Evolutionary conservation across 2,329 filamentous ascomycete species (phyloP).

Genomic region (Fusarium ambrosium): DNA sequence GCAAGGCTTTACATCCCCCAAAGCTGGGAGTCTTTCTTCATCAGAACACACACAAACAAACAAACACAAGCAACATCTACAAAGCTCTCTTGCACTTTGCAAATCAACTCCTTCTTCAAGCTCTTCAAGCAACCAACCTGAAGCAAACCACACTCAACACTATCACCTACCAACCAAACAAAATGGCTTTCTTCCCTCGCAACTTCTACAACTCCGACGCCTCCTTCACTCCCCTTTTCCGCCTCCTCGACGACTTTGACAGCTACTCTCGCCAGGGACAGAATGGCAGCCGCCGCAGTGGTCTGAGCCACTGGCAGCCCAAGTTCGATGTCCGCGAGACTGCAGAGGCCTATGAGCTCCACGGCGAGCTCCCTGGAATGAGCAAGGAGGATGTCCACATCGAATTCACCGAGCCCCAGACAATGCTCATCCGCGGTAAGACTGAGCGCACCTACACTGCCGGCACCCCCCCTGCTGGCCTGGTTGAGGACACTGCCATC

Average conservation of each 20-base stretch:
- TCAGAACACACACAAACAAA: constrained; percentile 47
- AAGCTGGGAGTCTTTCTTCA: constrained; percentile 39
- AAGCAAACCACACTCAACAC: constrained; percentile 43
- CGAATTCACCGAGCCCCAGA: constrained; percentile 84
- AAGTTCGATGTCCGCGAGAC: constrained; percentile 85
- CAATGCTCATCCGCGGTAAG: constrained; percentile 77
- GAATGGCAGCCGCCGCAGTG: constrained; percentile 39
- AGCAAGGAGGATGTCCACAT: constrained; percentile 80
- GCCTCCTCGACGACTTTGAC: constrained; percentile 74
- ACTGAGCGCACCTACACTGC: constrained; percentile 74
- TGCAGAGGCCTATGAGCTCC: constrained; percentile 77
- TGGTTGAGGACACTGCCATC: constrained; percentile 59
- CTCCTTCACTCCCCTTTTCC: constrained; percentile 73
- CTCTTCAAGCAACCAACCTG: constrained; percentile 44
- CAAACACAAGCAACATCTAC: constrained; percentile 37
- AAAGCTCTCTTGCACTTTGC: constrained; percentile 37
- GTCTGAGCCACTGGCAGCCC: constrained; percentile 74
- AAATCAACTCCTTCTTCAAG: constrained; percentile 41
- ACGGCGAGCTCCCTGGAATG: constrained; percentile 84
- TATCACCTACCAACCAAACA: constrained; percentile 50
- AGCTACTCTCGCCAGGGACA: constrained; percentile 62
- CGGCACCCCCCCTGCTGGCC: constrained; percentile 62
- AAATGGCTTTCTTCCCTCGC: constrained; percentile 73
- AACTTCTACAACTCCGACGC: constrained; percentile 63
- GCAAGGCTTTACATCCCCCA: constrained; percentile 26